phyloP scores from a whole-genome alignment of 169 alveolate genomes.

The Plasmodium sp. region DNA sequence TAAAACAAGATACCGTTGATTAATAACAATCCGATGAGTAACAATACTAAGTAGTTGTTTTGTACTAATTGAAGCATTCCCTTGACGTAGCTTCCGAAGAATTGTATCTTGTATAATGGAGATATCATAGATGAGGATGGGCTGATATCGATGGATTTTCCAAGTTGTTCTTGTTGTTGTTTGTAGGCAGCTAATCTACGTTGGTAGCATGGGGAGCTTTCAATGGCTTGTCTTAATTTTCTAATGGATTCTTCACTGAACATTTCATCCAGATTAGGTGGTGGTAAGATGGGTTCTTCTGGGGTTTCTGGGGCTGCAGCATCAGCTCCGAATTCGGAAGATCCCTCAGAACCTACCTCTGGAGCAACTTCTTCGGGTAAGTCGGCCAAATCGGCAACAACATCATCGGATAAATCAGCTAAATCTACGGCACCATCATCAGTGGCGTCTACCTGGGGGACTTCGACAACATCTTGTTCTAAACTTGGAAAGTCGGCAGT shows the following conservation, averaged over 20 bases:
- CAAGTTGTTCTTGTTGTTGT: slow-evolving; percentile 2
- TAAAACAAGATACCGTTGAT: not conserved
- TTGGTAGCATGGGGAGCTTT: slow-evolving; percentile 12
- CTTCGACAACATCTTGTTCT: too few relatives aligned
- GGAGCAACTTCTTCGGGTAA: not conserved
- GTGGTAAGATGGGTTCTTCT: not conserved
- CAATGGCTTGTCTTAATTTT: slow-evolving; percentile 7
- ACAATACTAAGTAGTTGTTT: not conserved
- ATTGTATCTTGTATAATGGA: slow-evolving; percentile 27
- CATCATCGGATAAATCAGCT: not conserved
- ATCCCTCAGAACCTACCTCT: not conserved
- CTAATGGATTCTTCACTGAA: slow-evolving; percentile 27
- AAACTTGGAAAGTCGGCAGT: too few relatives aligned
- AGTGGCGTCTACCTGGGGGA: not conserved
- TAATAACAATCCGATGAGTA: not conserved
- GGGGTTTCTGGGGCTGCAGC: not conserved
- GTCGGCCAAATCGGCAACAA: not conserved
- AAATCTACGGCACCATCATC: not conserved
- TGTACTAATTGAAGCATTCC: not conserved
- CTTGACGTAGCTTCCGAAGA: slow-evolving; percentile 4
- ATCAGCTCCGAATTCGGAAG: not conserved
- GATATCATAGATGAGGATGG: slow-evolving; percentile 23
- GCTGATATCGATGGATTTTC: not conserved
- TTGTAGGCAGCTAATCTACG: slow-evolving; percentile 1
- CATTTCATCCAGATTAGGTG: slow-evolving; percentile 26